Conservation (phyloP, 495 filamentous ascomycete genomes). For the Penicillium egyptiacum region DNA sequence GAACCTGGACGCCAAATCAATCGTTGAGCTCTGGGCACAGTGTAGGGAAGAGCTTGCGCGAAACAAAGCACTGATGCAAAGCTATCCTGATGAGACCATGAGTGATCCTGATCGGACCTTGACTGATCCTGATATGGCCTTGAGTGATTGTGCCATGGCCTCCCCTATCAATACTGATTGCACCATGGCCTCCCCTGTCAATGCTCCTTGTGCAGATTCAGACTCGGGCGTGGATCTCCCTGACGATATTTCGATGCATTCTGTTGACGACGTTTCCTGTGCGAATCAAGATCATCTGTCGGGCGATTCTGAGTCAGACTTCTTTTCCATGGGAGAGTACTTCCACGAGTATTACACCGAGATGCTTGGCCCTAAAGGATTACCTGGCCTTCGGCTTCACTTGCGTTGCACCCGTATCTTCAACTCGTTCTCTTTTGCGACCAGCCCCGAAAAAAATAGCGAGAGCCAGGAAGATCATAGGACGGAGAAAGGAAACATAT, state of each 20-base stretch:
- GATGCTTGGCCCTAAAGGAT: not conserved
- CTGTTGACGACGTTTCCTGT: not conserved
- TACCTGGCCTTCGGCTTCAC: not conserved
- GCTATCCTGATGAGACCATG: not conserved
- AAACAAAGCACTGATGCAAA: not conserved
- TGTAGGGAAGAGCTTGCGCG: not conserved
- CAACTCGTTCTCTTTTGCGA: not conserved
- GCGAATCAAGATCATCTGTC: not conserved
- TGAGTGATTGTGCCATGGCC: not conserved
- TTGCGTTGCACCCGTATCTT: not conserved
- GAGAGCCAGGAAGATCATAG: not conserved
- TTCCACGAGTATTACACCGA: not conserved
- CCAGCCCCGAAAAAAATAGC: not conserved
- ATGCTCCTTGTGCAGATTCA: not conserved
- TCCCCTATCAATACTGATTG: not conserved
- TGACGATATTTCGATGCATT: not conserved
- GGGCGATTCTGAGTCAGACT: not conserved
- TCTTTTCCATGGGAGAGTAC: not conserved
- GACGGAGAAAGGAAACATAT: conserved; percentile 3
- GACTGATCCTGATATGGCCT: not conserved
- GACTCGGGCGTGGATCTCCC: not conserved
- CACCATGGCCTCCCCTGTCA: not conserved
- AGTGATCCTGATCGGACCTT: not conserved
- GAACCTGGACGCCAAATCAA: not conserved
- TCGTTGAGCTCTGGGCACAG: not conserved